Evolutionary conservation across 805 yeast species (phyloP), one percentile per base, ranked within the genome.

Genomic region (Deakozyma indianensis): DNA sequence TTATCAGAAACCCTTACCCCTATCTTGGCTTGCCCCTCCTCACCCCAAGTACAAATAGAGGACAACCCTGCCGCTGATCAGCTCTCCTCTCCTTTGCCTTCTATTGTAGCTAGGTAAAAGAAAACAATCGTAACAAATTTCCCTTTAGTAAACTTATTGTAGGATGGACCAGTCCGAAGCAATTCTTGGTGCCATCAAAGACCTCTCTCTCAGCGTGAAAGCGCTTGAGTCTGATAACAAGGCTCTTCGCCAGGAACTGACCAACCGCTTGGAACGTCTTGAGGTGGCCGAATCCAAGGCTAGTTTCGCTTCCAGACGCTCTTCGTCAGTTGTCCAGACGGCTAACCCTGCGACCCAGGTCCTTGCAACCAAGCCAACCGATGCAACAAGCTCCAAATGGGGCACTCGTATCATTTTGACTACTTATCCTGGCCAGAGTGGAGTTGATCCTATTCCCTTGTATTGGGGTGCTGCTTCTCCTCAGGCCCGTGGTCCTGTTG

Each of bases 381-480:
- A 32, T 4, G 25, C 42, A n/a, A 11, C 43, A 5, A 16, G 25
- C 24, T 41, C 48, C 24, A 56, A 53, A 35, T 57, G 61, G 60
- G 57, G 59, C 25, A 45, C 55, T 22, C 55, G 60, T 28, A 58
- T 74, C 29, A 67, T 69, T 29, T 60, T 78, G 38, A 69, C 82
- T 15, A 78, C 83, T 1, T 71, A 70, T 51, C 61, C 78, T 2
- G 67, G 67, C 44, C 82, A 77, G 53, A 60, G 68, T 2, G 68
- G 68, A 23, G 53, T 74, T 38, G 57, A 62, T 4, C 79, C 82
- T 32, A 62, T 77, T 44, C 60, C 69, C 2, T 51, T 76, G 47
- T 57, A 63, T 23, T 77, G 83, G 82, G 78, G 77, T 23, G 69
- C 68, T 24, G 49, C 65, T 1, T 72, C 73, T 42, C 67, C 78